Base-by-base conservation (phyloP, 495 filamentous ascomycete species). In the Rostrohypoxylon terebratum region DNA sequence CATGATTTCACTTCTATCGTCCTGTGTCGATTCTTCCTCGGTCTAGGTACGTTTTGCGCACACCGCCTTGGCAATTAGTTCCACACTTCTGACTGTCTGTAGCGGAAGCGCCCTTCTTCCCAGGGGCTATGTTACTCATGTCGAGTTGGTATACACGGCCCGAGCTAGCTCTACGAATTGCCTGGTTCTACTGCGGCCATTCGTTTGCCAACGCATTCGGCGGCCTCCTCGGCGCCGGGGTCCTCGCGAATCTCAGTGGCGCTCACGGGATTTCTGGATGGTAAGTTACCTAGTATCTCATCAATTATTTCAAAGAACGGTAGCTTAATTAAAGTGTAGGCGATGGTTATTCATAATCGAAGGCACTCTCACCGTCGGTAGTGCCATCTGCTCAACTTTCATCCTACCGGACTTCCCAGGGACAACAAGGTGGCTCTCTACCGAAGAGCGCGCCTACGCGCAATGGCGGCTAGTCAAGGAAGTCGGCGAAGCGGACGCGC, bases 1-100 rank as follows among this genome's bases (percentile, higher is more conserved):
- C 77, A 82, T 4, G 90, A 80, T 55, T 91, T 85, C 66, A 77
- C 80, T 16, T 86, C 87, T 9, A 80, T 91, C 25, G 76, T 91
- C 6, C 85, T 82, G 0, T 83, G 87, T 58, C 83, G 89, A 11
- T 90, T 91, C 79, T 87, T 91, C 51, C 83, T 92, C 3, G 89
- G 90, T 59, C 87, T 91, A 40, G 83, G 71, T 73, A 73, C 14
- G 71, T 50, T 14, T 59, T 10, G 31, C 1, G 18, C 23, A 4
- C 8, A 4, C 5, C 13, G 1, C 38, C 1, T 54, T 0, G 13
- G 4, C 6, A 14, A 1, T 53, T 34, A 7, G 28, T 34, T 5
- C 33, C 14, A 0, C 10, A 8, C 16, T 45, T 11, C 60, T 69
- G 28, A 73, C 20, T 25, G 23, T 18, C 23, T 10, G 18, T 16